Conservation (phyloP, 352 stramenopile genomes). For the Phytophthora rubi region DNA sequence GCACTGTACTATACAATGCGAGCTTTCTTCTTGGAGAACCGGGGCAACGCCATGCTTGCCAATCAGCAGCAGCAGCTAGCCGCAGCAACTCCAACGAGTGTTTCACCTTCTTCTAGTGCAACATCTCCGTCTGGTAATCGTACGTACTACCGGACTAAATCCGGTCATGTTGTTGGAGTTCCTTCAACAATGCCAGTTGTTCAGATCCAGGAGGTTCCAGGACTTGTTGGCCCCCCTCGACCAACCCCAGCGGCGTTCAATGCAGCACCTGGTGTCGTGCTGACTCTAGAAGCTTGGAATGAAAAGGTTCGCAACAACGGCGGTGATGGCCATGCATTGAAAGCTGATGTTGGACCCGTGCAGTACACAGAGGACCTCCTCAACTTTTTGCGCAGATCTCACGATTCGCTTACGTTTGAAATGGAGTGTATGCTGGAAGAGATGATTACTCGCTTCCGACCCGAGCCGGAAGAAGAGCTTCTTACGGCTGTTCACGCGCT, state of each 20-base stretch:
- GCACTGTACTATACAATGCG: slow-evolving; percentile 98
- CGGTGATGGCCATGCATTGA: slow-evolving; percentile 44
- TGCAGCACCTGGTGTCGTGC: slow-evolving; percentile 58
- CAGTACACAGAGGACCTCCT: slow-evolving; percentile 95
- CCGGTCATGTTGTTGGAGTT: slow-evolving; percentile 79
- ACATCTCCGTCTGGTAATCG: slow-evolving; percentile 28
- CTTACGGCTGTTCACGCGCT: slow-evolving; percentile 95
- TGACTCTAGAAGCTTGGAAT: slow-evolving; percentile 77
- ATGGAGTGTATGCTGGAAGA: slow-evolving; percentile 99
- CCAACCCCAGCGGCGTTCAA: slow-evolving; percentile 74
- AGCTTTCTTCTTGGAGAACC: slow-evolving; percentile 97
- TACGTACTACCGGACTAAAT: slow-evolving; percentile 85
- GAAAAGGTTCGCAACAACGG: slow-evolving; percentile 56
- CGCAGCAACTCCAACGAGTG: slow-evolving; percentile 14
- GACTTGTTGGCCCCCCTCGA: slow-evolving; percentile 71
- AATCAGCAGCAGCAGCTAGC: slow-evolving; percentile 43
- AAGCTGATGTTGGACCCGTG: slow-evolving; percentile 80
- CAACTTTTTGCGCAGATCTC: slow-evolving; percentile 93
- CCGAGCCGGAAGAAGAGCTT: slow-evolving; percentile 97
- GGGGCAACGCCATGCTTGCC: slow-evolving; percentile 85
- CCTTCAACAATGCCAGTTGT: slow-evolving; percentile 57
- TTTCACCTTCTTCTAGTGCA: slow-evolving; percentile 35
- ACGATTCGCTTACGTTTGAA: slow-evolving; percentile 91
- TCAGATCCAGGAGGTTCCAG: slow-evolving; percentile 76
- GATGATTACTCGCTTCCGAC: slow-evolving; percentile 97